Conservation (phyloP, 1,139 yeast species). For the Magnusiomyces sp. region DNA sequence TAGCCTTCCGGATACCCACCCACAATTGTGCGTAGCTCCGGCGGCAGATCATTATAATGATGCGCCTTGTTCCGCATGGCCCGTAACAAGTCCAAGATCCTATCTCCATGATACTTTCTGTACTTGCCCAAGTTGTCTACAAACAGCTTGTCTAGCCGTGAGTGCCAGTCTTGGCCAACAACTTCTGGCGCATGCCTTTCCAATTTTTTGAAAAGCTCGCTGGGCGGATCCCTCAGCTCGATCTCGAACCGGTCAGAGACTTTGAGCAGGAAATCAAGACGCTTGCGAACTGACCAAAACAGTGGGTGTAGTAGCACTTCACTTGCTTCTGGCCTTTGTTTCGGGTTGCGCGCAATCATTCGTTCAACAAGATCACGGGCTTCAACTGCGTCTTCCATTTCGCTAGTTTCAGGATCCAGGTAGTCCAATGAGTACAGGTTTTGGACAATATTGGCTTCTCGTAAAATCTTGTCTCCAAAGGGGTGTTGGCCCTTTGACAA, state of each 20-base stretch:
- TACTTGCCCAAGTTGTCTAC: conserved; percentile 82
- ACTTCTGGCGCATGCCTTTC: conserved; percentile 49
- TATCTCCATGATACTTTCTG: conserved; percentile 74
- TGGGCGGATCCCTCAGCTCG: conserved; percentile 82
- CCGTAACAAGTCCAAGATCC: conserved; percentile 74
- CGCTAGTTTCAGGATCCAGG: conserved; percentile 29
- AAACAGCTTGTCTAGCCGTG: conserved; percentile 58
- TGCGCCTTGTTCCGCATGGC: conserved; percentile 89
- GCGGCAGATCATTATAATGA: conserved; percentile 86
- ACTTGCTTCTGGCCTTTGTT: conserved; percentile 62
- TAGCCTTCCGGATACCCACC: conserved; percentile 81
- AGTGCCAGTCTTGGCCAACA: conserved; percentile 70
- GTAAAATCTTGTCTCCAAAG: conserved; percentile 76
- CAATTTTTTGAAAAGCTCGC: conserved; percentile 49
- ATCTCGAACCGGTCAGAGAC: conserved; percentile 88
- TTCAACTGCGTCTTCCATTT: conserved; percentile 42
- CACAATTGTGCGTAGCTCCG: conserved; percentile 40
- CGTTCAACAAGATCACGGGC: conserved; percentile 60
- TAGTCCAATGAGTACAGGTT: conserved; percentile 52
- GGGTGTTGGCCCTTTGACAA: conserved; percentile 86
- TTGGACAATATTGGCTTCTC: conserved; percentile 83
- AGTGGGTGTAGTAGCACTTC: conserved; percentile 72
- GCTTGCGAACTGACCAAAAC: conserved; percentile 73
- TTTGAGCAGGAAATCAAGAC: conserved; percentile 71
- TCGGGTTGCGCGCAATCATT: conserved; percentile 68